Evolutionary conservation across 2,329 filamentous ascomycete species (phyloP), one percentile per base, ranked within the genome.

Genomic region (Penicillium sp.): DNA sequence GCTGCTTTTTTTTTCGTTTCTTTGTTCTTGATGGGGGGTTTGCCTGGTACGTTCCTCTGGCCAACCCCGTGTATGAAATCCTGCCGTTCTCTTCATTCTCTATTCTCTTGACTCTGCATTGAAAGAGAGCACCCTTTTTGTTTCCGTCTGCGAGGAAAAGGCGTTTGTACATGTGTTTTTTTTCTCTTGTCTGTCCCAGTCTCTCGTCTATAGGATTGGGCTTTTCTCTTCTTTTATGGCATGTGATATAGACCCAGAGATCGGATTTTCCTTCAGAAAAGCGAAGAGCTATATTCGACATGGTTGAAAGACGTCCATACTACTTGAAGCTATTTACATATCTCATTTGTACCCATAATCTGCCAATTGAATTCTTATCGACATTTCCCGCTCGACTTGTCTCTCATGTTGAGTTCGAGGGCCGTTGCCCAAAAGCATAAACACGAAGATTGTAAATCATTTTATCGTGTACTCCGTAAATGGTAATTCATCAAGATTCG

Each of bases 161-260:
- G 71, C 68, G 70, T 65, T 58, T 66, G 68, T 70, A 73, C 65
- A 72, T 68, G 63, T 19, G 7, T 51, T 11, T 5, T 51, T 19
- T 51, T 19, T 13, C 10, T 14, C 30, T 28, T 46, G 43, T 46
- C 25, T 53, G 60, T 57, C 59, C 35, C 35, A 33, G 30, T 60
- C 52, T 57, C 48, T 65, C 40, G 43, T 59, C 52, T 64, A 57
- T 59, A 52, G 40, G 57, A 63, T 42, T 49, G 37, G 37, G 57
- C 52, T 57, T 58, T 6, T 19, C 55, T 46, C 40, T 33, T 33
- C 10, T 33, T 51, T 46, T 53, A 54, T 40, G 14, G 25, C 37
- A 37, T 60, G 57, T 55, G 38, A 40, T 53, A 55, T 62, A 54
- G 55, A 65, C 26, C 25, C 25, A 28, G 42, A 61, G 43, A 55